Base-by-base conservation (phyloP, 805 yeast genomes). In the Wickerhamiella brachini region DNA sequence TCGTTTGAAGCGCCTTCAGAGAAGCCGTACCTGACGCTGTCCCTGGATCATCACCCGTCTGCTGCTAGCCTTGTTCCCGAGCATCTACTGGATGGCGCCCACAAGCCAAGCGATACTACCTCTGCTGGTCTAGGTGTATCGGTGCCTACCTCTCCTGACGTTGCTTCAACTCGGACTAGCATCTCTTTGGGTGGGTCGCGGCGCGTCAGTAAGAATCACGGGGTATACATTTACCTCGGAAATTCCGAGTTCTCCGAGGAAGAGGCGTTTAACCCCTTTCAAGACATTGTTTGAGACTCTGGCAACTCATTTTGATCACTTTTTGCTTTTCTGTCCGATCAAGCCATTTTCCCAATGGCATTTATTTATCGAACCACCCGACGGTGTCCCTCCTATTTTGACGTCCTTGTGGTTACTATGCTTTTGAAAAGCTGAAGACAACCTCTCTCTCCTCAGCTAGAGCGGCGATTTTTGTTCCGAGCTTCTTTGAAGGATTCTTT, bases 251-350 rank as follows among this genome's bases (percentile, higher is more conserved):
- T 45, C 22, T 44, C 51, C 10, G 51, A 45, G 6, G 58, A 53
- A 37, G 61, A 58, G 43, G 49, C 52, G 12, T 57, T 46, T 55
- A 57, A 58, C 21, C 60, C 61, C 13, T 58, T 57, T 31, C 58
- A 50, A 5, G 46, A 44, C 22, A 45, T 23, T 23, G 18, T 12
- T n/a, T 18, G 23, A 42, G 34, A 3, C 15, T 9, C 34, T 9
- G 3, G 12, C 12, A 15, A 29, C 12, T 9, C 12, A 9, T 4
- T 7, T 12, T 4, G 34, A 29, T 9, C 15, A 3, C 12, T 29
- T 29, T 29, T 12, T 12, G 12, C 15, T 9, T 29, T 29, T 29
- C 5, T 9, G 3, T 12, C 12, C 34, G 15, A 29, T 7, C 12
- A 29, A 29, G 34, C 34, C 12, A 29, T 29, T 29, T 29, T 29